phyloP scores from a whole-genome alignment of 2,329 filamentous ascomycete genomes.

The Coniochaeta pulveracea region DNA sequence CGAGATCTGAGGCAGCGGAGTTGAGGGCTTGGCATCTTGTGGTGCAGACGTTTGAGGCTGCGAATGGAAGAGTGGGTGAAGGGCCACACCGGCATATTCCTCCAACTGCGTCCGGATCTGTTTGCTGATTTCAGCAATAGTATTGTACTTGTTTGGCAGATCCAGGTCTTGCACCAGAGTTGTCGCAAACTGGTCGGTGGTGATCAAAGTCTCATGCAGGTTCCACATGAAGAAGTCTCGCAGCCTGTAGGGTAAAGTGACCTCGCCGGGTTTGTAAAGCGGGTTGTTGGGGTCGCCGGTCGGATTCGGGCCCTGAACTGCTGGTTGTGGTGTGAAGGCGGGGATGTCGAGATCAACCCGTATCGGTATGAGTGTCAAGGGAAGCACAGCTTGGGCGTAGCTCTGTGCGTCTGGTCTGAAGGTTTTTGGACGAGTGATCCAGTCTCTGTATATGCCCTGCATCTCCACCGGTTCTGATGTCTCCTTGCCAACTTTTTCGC shows the following conservation, averaged over 20 bases:
- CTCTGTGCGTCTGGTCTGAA: slow-evolving; percentile 48
- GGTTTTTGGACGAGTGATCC: slow-evolving; percentile 67
- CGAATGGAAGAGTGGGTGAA: slow-evolving; percentile 83
- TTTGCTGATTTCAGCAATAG: slow-evolving; percentile 74
- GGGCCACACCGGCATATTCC: slow-evolving; percentile 87
- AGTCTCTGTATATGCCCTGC: slow-evolving; percentile 88
- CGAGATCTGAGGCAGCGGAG: slow-evolving; percentile 12
- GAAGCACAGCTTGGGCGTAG: slow-evolving; percentile 60
- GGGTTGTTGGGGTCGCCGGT: slow-evolving; percentile 61
- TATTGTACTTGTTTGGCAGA: slow-evolving; percentile 59
- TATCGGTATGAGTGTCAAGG: slow-evolving; percentile 86
- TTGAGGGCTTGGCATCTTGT: slow-evolving; percentile 15
- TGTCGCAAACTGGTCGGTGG: slow-evolving; percentile 91
- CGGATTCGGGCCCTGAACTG: slow-evolving; percentile 50
- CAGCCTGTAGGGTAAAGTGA: slow-evolving; percentile 73
- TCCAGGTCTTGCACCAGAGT: slow-evolving; percentile 87
- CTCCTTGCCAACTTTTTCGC: slow-evolving; percentile 77
- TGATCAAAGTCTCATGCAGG: slow-evolving; percentile 84
- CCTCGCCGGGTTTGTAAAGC: slow-evolving; percentile 69
- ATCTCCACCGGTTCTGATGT: slow-evolving; percentile 66
- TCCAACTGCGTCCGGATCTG: slow-evolving; percentile 93
- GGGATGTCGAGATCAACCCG: slow-evolving; percentile 91
- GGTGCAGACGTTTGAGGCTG: slow-evolving; percentile 23
- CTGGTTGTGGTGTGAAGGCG: slow-evolving; percentile 56
- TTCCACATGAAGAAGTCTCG: slow-evolving; percentile 98